A percentile compares a stretch with the other conserved stretches of the same genome.
These are phyloP conservation scores for Quercus ilex DNA, from an alignment of 306 rosid species.

Conservation along the genomic window DNA sequence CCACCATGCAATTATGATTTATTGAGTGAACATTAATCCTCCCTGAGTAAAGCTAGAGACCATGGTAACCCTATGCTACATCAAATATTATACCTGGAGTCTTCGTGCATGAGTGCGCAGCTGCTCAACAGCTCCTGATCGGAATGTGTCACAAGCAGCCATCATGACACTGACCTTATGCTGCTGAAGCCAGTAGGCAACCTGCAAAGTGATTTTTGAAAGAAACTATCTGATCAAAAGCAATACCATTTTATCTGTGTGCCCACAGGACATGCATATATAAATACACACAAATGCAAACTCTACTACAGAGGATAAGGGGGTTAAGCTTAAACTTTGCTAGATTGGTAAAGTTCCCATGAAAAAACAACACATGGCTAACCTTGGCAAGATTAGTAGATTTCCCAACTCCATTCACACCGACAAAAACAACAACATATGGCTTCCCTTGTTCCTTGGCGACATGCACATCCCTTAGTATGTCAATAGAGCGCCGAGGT, in stretches of 20 bases:
- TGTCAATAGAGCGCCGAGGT: conserved; percentile 92
- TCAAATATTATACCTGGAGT: conserved; percentile 66
- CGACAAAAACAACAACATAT: conserved; percentile 94
- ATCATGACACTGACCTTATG: conserved; percentile 84
- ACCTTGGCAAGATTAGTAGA: conserved; percentile 99
- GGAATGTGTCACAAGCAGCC: conserved; percentile 99
- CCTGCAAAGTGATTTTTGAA: conserved; percentile 41
- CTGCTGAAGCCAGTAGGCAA: conserved; percentile 97
- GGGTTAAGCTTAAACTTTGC: neutral
- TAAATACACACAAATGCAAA: too few species aligned
- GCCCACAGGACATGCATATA: neutral
- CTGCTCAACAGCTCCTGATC: conserved; percentile 99
- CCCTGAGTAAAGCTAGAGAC: neutral
- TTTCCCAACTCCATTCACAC: conserved; percentile 98
- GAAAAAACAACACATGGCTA: conserved; percentile 4
- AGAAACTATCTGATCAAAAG: conserved; percentile 19
- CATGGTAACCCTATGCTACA: neutral
- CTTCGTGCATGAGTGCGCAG: conserved; percentile 98
- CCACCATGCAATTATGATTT: neutral
- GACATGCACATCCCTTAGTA: conserved; percentile 89
- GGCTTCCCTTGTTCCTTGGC: conserved; percentile 96
- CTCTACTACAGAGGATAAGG: neutral
- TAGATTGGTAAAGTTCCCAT: neutral
- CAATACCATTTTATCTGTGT: neutral
- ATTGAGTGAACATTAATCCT: neutral